A percentile compares a stretch with the other conserved stretches of the same genome.
These are phyloP conservation scores for Xylariaceae sp. DNA, from an alignment of 2,329 filamentous ascomycete genomes.

Conservation along the genomic window DNA sequence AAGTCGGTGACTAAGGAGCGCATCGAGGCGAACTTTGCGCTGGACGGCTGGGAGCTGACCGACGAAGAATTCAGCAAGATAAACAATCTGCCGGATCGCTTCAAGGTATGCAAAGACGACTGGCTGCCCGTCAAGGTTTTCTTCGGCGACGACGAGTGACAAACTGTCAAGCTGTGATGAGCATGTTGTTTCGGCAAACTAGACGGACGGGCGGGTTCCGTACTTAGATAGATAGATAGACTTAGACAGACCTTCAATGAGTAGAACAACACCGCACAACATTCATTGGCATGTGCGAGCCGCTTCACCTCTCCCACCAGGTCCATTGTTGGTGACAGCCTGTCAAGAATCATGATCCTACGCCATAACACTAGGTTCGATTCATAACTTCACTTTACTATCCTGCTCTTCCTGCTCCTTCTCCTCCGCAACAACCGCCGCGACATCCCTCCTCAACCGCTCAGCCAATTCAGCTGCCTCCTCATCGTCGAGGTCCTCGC, in stretches of 20 bases:
- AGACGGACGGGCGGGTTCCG: too few species aligned
- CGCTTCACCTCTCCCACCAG: background rate
- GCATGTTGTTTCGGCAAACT: background rate
- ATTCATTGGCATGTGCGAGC: background rate
- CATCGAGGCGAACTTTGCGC: constrained; percentile 75
- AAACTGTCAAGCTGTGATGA: background rate
- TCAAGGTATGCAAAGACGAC: constrained; percentile 78
- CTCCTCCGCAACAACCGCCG: constrained; percentile 48
- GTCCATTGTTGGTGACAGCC: background rate
- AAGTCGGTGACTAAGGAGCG: constrained; percentile 77
- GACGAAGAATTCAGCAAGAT: constrained; percentile 73
- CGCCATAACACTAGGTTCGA: background rate
- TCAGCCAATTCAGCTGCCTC: constrained; percentile 65
- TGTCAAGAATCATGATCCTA: background rate
- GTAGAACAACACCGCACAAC: constrained; percentile 4
- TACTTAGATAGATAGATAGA: constrained; percentile 12
- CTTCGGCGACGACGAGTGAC: constrained; percentile 78
- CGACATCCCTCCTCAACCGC: constrained; percentile 53
- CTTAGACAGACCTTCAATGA: constrained; percentile 18
- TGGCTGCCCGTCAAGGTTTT: constrained; percentile 81
- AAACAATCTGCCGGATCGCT: constrained; percentile 69
- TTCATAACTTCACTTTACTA: constrained; percentile 40
- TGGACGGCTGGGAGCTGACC: constrained; percentile 74
- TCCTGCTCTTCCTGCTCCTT: constrained; percentile 32
- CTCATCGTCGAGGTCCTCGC: constrained; percentile 76